These are phyloP conservation scores for Stropharia rugosoannulata DNA, from an alignment of 768 basidiomycete species.

Conservation along the genomic window DNA sequence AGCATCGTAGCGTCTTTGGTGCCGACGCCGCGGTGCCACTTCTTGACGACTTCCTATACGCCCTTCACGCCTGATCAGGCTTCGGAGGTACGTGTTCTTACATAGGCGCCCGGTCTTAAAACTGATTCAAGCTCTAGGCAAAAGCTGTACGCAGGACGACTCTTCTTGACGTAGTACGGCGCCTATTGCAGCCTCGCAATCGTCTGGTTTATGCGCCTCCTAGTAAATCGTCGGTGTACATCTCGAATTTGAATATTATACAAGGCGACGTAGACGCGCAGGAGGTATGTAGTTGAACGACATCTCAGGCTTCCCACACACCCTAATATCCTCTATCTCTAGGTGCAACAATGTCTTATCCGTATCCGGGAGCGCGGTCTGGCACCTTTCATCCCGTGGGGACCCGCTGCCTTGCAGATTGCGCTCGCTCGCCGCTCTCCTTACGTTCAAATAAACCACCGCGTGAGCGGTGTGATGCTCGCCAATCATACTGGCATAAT, in stretches of 20 bases:
- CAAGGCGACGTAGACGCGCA: slow-evolving; percentile 99
- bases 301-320: not conserved
- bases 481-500: slow-evolving; percentile 99
- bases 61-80: slow-evolving; percentile 97
- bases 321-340: not conserved
- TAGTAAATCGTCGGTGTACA: slow-evolving; percentile 91
- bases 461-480: slow-evolving; percentile 97
- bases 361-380: slow-evolving; percentile 95
- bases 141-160: slow-evolving; percentile 96
- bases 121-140: slow-evolving; percentile 50
- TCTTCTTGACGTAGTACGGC: slow-evolving; percentile 97
- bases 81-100: slow-evolving; percentile 66
- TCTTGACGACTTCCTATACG: slow-evolving; percentile 98
- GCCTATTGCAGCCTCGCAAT: slow-evolving; percentile 96
- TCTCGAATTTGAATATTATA: slow-evolving; percentile 97
- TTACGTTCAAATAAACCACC: slow-evolving; percentile 84
- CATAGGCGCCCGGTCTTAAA: not conserved
- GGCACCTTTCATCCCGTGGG: slow-evolving; percentile 99
- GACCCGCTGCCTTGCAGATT: slow-evolving; percentile 96
- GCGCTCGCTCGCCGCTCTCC: slow-evolving; percentile 90
- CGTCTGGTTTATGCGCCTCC: slow-evolving; percentile 93
- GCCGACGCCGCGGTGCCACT: slow-evolving; percentile 96
- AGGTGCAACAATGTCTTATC: slow-evolving; percentile 97
- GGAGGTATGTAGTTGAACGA: slow-evolving; percentile 58
- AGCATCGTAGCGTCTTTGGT: slow-evolving; percentile 96